Conservation (phyloP, 2,329 filamentous ascomycete genomes). For the Chalaropsis thielavioides region DNA sequence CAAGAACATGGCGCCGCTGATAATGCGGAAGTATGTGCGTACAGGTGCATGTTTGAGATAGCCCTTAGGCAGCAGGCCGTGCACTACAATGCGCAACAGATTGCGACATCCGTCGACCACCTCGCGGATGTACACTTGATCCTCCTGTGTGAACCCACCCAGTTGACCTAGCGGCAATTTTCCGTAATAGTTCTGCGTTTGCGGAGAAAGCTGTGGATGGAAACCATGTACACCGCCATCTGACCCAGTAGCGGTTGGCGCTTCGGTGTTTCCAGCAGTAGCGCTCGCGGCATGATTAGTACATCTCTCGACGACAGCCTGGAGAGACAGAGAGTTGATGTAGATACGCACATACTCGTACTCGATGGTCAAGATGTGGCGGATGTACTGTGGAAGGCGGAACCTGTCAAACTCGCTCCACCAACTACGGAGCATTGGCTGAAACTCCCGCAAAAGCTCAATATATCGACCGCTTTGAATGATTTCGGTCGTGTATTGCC, state of each 20-base stretch:
- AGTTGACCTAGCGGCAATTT: constrained; percentile 49
- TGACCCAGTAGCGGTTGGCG: constrained; percentile 26
- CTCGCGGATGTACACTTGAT: constrained; percentile 60
- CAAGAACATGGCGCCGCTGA: constrained; percentile 71
- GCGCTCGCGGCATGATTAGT: constrained; percentile 52
- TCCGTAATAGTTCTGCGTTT: constrained; percentile 50
- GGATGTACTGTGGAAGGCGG: constrained; percentile 48
- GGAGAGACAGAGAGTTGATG: constrained; percentile 82
- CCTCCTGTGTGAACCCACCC: constrained; percentile 48
- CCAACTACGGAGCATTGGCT: constrained; percentile 66
- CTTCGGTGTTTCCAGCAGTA: constrained; percentile 21
- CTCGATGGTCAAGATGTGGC: constrained; percentile 77
- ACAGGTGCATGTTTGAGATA: constrained; percentile 74
- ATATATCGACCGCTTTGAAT: constrained; percentile 79
- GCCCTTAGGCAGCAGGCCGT: constrained; percentile 57
- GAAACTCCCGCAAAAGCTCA: constrained; percentile 64
- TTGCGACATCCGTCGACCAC: constrained; percentile 66
- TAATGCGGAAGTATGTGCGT: constrained; percentile 73
- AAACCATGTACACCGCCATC: constrained; percentile 21
- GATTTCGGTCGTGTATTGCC: constrained; percentile 74
- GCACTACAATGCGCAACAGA: constrained; percentile 61
- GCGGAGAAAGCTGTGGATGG: constrained; percentile 39
- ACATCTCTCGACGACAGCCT: constrained; percentile 88
- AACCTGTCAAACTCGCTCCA: constrained; percentile 69
- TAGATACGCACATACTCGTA: constrained; percentile 93